phyloP scores from a whole-genome alignment of 2,329 filamentous ascomycete genomes.

The Diatrype stigma region DNA sequence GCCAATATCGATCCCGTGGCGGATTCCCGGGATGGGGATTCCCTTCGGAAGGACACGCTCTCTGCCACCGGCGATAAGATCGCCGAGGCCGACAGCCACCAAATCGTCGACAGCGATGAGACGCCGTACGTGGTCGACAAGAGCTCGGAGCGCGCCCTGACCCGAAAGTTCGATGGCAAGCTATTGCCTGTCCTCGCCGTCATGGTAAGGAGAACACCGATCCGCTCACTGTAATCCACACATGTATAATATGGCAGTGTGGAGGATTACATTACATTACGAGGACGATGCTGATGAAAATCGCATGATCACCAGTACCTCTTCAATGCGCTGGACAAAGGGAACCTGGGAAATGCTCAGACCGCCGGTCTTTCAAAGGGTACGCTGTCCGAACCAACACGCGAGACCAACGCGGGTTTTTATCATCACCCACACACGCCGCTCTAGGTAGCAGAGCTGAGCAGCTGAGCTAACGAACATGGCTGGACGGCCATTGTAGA shows the following conservation, averaged over 20 bases:
- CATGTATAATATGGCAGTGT: too few relatives aligned
- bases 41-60: too few relatives aligned
- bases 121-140: too few relatives aligned
- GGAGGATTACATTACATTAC: too few relatives aligned
- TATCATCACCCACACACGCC: neutral
- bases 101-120: too few relatives aligned
- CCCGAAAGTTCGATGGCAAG: slow-evolving; percentile 4
- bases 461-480: neutral
- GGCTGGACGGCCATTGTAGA: slow-evolving; percentile 27
- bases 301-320: slow-evolving; percentile 27
- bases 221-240: too few relatives aligned
- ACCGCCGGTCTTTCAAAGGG: slow-evolving; percentile 45
- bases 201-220: too few relatives aligned
- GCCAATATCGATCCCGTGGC: too few relatives aligned
- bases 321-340: slow-evolving; percentile 46
- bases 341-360: slow-evolving; percentile 53
- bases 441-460: too few relatives aligned
- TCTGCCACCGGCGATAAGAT: too few relatives aligned
- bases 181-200: slow-evolving; percentile 1
- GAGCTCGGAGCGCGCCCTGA: neutral
- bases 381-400: slow-evolving; percentile 3
- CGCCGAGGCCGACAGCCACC: too few relatives aligned
- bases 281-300: neutral
- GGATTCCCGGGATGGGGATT: too few relatives aligned
- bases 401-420: neutral